Percentiles rank a stretch among this genome's conserved stretches.
Evolutionary conservation across 352 stramenopile species (phyloP).

Genomic region (Phytophthora aleatoria): DNA sequence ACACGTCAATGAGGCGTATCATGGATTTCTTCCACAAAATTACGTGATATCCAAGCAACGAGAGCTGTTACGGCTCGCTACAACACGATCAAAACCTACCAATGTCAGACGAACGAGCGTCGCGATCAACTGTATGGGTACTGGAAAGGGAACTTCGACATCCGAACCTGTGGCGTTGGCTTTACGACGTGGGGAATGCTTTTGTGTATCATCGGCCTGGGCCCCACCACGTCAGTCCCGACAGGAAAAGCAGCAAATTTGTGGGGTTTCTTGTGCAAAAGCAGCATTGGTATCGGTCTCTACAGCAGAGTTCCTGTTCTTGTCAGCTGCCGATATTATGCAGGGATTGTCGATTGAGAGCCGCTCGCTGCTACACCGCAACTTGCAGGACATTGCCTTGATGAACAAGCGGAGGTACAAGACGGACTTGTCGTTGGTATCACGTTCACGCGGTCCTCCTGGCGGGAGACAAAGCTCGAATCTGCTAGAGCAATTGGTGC

Average conservation of each 20-base stretch:
- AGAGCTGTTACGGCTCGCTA: constrained; percentile 18
- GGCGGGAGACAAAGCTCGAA: constrained; percentile 22
- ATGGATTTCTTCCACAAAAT: constrained; percentile 54
- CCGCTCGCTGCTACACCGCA: constrained; percentile 42
- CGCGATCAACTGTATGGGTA: constrained; percentile 13
- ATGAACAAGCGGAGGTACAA: constrained; percentile 14
- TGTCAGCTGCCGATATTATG: constrained; percentile 46
- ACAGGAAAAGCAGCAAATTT: constrained; percentile 14
- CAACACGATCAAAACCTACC: constrained; percentile 10
- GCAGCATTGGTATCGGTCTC: constrained; percentile 42
- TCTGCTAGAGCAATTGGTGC: constrained; percentile 32
- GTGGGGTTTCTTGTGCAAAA: constrained; percentile 52
- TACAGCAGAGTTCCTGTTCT: constrained; percentile 57
- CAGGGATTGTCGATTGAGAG: constrained; percentile 41
- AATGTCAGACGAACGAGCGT: constrained; percentile 11
- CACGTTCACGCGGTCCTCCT: constrained; percentile 1
- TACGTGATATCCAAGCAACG: constrained; percentile 35
- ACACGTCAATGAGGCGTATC: constrained; percentile 48
- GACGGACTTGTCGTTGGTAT: not conserved
- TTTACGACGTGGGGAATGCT: constrained; percentile 49
- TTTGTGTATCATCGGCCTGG: constrained; percentile 62
- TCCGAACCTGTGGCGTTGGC: constrained; percentile 21
- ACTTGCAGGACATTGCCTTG: constrained; percentile 33
- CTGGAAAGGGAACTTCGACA: not conserved
- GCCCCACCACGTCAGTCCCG: constrained; percentile 44